Percentiles rank a stretch among this genome's conserved stretches.
Evolutionary conservation across 495 filamentous ascomycete genomes (phyloP).

Genomic region (Elasticomyces elasticus): DNA sequence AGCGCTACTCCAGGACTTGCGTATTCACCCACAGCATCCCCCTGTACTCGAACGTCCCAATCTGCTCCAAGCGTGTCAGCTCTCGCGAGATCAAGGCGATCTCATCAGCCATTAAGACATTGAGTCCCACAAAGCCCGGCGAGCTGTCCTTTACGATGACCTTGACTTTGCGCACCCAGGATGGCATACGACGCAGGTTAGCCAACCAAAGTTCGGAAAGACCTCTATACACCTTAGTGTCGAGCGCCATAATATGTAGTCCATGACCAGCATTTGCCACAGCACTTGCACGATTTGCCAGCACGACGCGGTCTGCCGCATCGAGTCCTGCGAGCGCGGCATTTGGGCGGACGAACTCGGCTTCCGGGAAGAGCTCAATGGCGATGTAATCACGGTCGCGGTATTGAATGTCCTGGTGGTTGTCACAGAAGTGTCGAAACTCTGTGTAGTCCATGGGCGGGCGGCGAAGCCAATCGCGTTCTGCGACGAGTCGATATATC

Average conservation of each 20-base stretch:
- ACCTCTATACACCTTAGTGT: background rate
- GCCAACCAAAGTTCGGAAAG: background rate
- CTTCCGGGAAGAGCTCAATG: background rate
- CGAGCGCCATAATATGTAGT: background rate
- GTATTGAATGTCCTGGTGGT: background rate
- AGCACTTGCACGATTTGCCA: background rate
- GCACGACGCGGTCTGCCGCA: background rate
- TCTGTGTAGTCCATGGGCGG: background rate
- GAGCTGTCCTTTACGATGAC: background rate
- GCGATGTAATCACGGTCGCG: background rate
- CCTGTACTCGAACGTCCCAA: background rate
- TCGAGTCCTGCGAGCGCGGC: background rate
- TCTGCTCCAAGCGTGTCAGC: background rate
- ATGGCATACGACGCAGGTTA: background rate
- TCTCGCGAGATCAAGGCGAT: background rate
- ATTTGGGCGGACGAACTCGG: background rate
- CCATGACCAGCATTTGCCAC: background rate
- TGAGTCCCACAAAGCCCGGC: background rate
- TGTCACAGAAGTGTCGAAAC: background rate
- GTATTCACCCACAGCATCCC: background rate
- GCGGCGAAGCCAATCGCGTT: background rate
- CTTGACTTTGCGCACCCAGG: background rate
- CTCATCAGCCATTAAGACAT: background rate
- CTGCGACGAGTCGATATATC: background rate
- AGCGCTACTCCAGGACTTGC: too few relatives aligned